Evolutionary conservation across 768 basidiomycete genomes (phyloP).

Genomic region (Mycena venus): DNA sequence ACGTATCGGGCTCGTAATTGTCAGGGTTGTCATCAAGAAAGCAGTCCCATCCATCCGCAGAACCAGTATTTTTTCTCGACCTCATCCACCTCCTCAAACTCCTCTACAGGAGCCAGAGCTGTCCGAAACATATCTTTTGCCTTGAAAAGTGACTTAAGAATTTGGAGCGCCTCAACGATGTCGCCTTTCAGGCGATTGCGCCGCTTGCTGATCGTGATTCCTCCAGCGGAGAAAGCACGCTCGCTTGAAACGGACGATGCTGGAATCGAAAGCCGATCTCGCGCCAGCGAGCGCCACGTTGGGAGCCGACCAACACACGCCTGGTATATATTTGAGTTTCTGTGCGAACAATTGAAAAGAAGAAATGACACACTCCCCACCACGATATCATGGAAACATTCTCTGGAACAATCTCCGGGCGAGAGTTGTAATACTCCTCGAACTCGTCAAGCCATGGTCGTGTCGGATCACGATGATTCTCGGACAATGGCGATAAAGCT

Average conservation of each 20-base stretch:
- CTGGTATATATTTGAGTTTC: not conserved
- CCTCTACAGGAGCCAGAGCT: too few species aligned
- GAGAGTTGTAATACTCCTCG: not conserved
- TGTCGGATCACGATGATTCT: not conserved
- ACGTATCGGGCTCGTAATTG: too few species aligned
- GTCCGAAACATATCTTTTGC: too few species aligned
- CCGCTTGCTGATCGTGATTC: conserved; percentile 54
- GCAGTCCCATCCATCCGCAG: too few species aligned
- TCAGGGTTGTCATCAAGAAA: too few species aligned
- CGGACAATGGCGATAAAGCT: not conserved
- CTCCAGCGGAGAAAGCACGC: conserved; percentile 53
- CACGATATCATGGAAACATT: not conserved
- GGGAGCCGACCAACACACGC: conserved; percentile 37
- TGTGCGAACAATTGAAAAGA: too few species aligned
- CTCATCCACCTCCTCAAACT: too few species aligned
- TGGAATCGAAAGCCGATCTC: conserved; percentile 55
- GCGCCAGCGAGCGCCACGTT: conserved; percentile 51
- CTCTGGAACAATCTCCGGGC: not conserved
- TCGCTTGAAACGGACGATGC: conserved; percentile 46
- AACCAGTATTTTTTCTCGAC: too few species aligned
- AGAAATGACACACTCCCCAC: not conserved
- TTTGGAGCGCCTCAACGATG: conserved; percentile 50
- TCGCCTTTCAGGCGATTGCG: conserved; percentile 49
- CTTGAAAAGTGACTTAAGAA: conserved; percentile 23
- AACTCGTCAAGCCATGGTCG: conserved; percentile 3